Conservation (phyloP, 495 filamentous ascomycete genomes). For the Penicillium fimorum region DNA sequence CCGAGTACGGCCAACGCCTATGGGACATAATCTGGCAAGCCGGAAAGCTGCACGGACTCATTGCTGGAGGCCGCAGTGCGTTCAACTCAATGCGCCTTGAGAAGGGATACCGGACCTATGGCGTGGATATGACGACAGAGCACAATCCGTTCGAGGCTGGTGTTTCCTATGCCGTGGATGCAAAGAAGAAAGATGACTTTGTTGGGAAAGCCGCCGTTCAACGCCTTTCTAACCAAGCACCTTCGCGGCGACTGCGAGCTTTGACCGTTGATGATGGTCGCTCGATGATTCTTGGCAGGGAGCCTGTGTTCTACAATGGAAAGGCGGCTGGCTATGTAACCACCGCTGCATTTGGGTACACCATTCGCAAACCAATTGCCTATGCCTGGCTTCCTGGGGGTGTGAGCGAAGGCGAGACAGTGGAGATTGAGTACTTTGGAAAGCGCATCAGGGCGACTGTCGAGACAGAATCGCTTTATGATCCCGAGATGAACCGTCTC, state of each 20-base stretch:
- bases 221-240: conserved; percentile 20
- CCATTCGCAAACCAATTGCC: conserved; percentile 42
- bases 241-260: conserved; percentile 35
- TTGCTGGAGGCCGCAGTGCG: conserved; percentile 47
- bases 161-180: conserved; percentile 33
- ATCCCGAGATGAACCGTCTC: conserved; percentile 34
- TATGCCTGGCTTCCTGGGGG: conserved; percentile 46
- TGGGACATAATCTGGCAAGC: conserved; percentile 49
- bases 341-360: conserved; percentile 48
- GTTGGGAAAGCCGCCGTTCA: conserved; percentile 41
- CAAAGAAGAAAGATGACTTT: conserved; percentile 36
- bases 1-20: conserved; percentile 44
- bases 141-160: conserved; percentile 51
- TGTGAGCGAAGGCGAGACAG: conserved; percentile 31
- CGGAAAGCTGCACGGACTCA: conserved; percentile 44
- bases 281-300: conserved; percentile 50
- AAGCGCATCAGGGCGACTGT: conserved; percentile 43
- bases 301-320: conserved; percentile 44
- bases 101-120: conserved; percentile 46
- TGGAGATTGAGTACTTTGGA: conserved; percentile 53
- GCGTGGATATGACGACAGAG: conserved; percentile 48
- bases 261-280: conserved; percentile 45
- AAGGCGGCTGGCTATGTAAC: conserved; percentile 48
- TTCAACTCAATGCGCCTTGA: conserved; percentile 50
- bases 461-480: conserved; percentile 36